A percentile compares a stretch with the other conserved stretches of the same genome.
Conservation (phyloP, 306 rosid species). For the Lathyrus sativus region DNA sequence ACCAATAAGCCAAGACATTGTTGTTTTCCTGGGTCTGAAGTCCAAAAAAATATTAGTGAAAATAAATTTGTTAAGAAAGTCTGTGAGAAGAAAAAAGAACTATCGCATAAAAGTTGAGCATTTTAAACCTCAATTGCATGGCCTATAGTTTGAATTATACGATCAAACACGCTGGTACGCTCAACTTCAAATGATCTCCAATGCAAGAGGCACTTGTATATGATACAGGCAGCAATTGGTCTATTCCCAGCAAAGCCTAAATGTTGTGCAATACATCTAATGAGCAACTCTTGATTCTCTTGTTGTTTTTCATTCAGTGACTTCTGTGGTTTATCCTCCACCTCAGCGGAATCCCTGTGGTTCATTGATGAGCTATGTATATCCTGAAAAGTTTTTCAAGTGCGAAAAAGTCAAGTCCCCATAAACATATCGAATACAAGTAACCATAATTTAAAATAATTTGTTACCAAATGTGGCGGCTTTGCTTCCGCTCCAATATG, state of each 20-base stretch:
- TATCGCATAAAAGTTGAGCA: conserved; percentile 32
- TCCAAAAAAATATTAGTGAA: conserved; percentile 37
- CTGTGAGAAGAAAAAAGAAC: conserved; percentile 15
- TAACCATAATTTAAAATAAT: conserved; percentile 29
- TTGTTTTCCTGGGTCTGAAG: conserved; percentile 62
- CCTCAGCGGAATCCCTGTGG: conserved; percentile 64
- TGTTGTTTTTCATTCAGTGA: conserved; percentile 68
- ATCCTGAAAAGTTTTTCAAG: conserved; percentile 53
- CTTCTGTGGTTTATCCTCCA: conserved; percentile 63
- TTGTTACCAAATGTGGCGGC: conserved; percentile 60
- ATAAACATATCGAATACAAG: conserved; percentile 20
- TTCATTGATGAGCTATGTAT: conserved; percentile 64
- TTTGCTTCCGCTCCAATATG: conserved; percentile 65
- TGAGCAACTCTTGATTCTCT: conserved; percentile 68
- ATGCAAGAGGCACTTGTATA: conserved; percentile 63
- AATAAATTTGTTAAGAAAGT: conserved; percentile 21
- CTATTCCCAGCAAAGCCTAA: conserved; percentile 61
- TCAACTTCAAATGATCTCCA: conserved; percentile 76
- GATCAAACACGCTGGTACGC: conserved; percentile 63
- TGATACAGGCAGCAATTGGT: conserved; percentile 59
- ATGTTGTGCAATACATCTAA: conserved; percentile 55
- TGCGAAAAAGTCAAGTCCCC: conserved; percentile 37
- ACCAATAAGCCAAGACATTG: conserved; percentile 60
- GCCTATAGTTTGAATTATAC: conserved; percentile 58
- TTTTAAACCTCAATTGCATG: conserved; percentile 61